phyloP scores from a whole-genome alignment of 1,284 basidiomycete species.

The Pascua guehoae region DNA sequence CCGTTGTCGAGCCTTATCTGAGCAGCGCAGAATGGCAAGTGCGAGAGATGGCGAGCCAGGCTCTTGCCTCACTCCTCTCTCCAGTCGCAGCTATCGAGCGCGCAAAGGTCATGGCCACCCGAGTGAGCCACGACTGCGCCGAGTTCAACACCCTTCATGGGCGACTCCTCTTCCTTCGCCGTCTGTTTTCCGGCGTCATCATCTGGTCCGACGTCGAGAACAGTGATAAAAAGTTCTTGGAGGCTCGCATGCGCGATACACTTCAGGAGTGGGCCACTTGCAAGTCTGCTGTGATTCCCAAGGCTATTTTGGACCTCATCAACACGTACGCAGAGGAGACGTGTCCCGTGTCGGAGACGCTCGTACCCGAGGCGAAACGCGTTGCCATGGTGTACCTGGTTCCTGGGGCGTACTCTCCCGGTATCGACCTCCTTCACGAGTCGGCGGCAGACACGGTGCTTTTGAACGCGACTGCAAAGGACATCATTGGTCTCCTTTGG shows the following conservation, averaged over 20 bases:
- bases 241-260: slow-evolving; percentile 10
- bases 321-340: slow-evolving; percentile 11
- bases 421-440: slow-evolving; percentile 12
- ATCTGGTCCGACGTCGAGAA: slow-evolving; percentile 16
- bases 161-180: slow-evolving; percentile 26
- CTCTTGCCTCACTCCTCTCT: slow-evolving; percentile 35
- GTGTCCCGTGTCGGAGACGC: neutral
- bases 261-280: slow-evolving; percentile 5
- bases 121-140: slow-evolving; percentile 6
- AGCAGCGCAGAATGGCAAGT: slow-evolving; percentile 38
- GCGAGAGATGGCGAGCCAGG: slow-evolving; percentile 43
- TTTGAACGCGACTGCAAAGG: neutral
- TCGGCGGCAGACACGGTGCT: slow-evolving; percentile 8
- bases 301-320: slow-evolving; percentile 19
- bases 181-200: slow-evolving; percentile 32
- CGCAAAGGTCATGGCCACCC: slow-evolving; percentile 11
- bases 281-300: slow-evolving; percentile 7
- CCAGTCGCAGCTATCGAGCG: slow-evolving; percentile 23
- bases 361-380: neutral
- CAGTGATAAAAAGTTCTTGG: slow-evolving; percentile 9
- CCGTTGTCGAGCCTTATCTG: slow-evolving; percentile 27
- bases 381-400: slow-evolving; percentile 2
- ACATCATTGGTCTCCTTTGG: slow-evolving; percentile 4
- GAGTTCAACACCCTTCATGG: slow-evolving; percentile 37
- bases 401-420: neutral